Evolutionary conservation across 345 rosid species (phyloP).

Genomic region (Eucalyptus sp.): DNA sequence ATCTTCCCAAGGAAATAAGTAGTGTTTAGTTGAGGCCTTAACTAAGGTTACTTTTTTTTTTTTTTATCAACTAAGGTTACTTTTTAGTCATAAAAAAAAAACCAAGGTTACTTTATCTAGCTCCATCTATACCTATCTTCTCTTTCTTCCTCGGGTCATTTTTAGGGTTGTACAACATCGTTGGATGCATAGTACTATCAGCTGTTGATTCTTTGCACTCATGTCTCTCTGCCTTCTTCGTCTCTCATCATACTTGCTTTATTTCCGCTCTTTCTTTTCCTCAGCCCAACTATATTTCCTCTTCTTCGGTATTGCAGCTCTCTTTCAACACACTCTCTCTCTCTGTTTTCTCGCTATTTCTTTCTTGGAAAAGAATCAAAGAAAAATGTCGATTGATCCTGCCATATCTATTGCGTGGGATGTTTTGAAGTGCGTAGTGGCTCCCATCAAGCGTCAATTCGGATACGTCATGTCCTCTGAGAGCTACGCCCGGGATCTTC

Average conservation of each 20-base stretch:
- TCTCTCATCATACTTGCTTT: neutral
- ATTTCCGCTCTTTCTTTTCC: neutral
- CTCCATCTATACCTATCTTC: neutral
- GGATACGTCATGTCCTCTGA: neutral
- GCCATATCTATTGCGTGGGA: neutral
- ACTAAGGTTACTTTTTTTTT: too few relatives aligned
- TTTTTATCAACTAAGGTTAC: too few relatives aligned
- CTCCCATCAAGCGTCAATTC: neutral
- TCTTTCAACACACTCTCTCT: neutral
- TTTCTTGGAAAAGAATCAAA: neutral
- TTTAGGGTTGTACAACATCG: neutral
- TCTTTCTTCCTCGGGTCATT: neutral
- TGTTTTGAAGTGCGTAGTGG: neutral
- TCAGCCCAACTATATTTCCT: neutral
- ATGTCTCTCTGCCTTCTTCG: neutral
- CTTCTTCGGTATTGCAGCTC: neutral
- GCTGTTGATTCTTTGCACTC: neutral
- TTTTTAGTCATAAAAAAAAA: too few relatives aligned
- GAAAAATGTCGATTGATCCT: neutral
- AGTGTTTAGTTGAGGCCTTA: too few relatives aligned
- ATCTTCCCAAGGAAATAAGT: neutral
- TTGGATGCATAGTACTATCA: neutral
- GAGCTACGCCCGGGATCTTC: neutral
- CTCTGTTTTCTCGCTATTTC: neutral
- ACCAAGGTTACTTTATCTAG: neutral